Evolutionary conservation across 768 basidiomycete species (phyloP), one percentile per base, ranked within the genome.

Genomic region (Coprinopsis sp.): DNA sequence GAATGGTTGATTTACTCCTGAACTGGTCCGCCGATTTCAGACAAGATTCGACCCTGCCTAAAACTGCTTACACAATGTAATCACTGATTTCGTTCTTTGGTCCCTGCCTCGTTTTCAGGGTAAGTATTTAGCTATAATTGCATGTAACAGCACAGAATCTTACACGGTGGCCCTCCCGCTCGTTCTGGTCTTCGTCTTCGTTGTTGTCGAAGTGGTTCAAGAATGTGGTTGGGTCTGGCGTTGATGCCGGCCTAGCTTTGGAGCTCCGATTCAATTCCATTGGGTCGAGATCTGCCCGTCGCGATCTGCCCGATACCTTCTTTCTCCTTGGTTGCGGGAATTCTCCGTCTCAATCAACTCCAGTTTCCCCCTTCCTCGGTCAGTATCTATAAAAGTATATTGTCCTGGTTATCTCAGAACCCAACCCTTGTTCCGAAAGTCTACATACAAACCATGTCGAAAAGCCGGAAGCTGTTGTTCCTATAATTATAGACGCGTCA

Each of bases 21-120:
- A 48, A 48, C 47, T 42, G 28, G 52, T 53, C 60, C 59, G 63
- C 58, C 59, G 59, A 63, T 55, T n/a, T 52, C 58, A 58, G 57
- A 58, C 53, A 53, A 54, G 62, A 60, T 58, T 60, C 58, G 58
- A 65, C 58, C 55, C 59, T 58, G 40, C 30, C 8, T 64, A 66
- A 65, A 61, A 54, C 55, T 69, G 70, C 66, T 72, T 70, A 72
- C 63, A 68, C 47, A 66, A 69, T 62, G 49, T 54, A 53, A 58
- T 51, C 42, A 39, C 44, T 43, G 42, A 40, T 38, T 46, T 23
- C 46, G 57, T 47, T 49, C 47, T 53, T 33, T 18, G 37, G 37
- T 34, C 22, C 37, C 36, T 38, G 30, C 22, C 33, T 39, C 36
- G 8, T n/a, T 27, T 25, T 11, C 8, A 40, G 18, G 36, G 25